These are phyloP conservation scores for Tylopilus vinaceipallidus DNA, from an alignment of 768 basidiomycete genomes.

Conservation along the genomic window DNA sequence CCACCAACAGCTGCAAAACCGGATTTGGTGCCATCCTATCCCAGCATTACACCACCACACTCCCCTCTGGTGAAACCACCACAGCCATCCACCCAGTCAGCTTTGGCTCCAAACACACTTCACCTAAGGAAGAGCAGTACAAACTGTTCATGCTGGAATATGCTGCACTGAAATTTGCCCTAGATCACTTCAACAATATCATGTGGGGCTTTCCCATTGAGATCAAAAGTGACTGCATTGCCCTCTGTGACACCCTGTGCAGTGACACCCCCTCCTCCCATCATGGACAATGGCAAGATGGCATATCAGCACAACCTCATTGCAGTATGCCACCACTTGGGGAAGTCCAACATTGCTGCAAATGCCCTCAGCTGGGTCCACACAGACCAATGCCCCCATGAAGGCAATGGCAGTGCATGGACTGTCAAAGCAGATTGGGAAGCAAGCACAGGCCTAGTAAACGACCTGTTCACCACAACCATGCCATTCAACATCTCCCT, in stretches of 20 bases:
- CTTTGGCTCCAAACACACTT: constrained; percentile 34
- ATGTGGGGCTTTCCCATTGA: constrained; percentile 32
- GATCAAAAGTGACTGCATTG: constrained; percentile 26
- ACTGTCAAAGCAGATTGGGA: constrained; percentile 29
- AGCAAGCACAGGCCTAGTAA: constrained; percentile 14
- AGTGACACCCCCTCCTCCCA: background rate
- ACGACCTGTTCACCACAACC: constrained; percentile 16
- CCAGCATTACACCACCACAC: constrained; percentile 9
- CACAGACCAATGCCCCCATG: background rate
- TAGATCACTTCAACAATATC: constrained; percentile 33
- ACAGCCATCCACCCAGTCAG: constrained; percentile 2
- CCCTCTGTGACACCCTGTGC: constrained; percentile 24
- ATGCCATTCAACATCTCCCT: background rate
- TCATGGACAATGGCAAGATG: constrained; percentile 30
- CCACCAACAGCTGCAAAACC: constrained; percentile 33
- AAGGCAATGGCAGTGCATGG: constrained; percentile 32
- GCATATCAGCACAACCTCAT: constrained; percentile 23
- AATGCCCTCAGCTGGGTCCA: constrained; percentile 30
- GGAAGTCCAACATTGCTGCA: constrained; percentile 24
- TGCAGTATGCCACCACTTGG: constrained; percentile 15
- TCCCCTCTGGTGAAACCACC: background rate
- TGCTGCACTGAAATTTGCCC: constrained; percentile 33
- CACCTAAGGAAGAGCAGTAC: constrained; percentile 30
- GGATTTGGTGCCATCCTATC: constrained; percentile 34
- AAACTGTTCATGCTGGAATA: constrained; percentile 37